These are phyloP conservation scores for Insectozyma bohioensis DNA, from an alignment of 1,139 yeast genomes.

Conservation along the genomic window DNA sequence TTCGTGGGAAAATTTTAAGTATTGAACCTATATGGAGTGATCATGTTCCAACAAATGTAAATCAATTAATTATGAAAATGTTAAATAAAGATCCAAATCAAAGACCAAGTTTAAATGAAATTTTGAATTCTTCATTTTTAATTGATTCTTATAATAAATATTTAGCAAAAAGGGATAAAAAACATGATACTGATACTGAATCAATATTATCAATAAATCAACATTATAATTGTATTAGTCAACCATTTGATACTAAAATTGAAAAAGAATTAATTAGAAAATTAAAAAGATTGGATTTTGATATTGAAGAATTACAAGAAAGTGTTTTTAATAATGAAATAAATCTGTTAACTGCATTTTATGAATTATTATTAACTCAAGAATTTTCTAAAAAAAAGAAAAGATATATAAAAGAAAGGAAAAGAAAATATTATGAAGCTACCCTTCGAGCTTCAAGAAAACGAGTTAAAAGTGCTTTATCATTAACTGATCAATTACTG, in stretches of 20 bases:
- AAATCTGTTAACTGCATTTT: constrained; percentile 81
- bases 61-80: constrained; percentile 51
- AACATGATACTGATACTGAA: constrained; percentile 28
- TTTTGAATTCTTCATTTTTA: constrained; percentile 63
- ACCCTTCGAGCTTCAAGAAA: constrained; percentile 48
- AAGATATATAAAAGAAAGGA: constrained; percentile 33
- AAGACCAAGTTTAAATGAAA: constrained; percentile 61
- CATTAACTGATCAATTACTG: constrained; percentile 29
- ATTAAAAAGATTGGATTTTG: constrained; percentile 64
- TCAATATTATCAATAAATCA: constrained; percentile 39
- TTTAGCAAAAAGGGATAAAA: constrained; percentile 18
- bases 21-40: constrained; percentile 60
- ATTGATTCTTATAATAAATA: constrained; percentile 36
- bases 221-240: constrained; percentile 41
- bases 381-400: constrained; percentile 47
- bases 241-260: constrained; percentile 54
- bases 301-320: constrained; percentile 59
- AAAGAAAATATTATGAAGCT: constrained; percentile 41
- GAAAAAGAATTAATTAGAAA: constrained; percentile 69
- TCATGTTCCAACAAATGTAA: constrained; percentile 48
- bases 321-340: constrained; percentile 63
- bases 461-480: constrained; percentile 48
- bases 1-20: constrained; percentile 60
- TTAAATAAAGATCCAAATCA: constrained; percentile 64
- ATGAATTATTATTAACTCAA: constrained; percentile 70